Conservation (phyloP, 352 stramenopile genomes). For the Globisporangium ultimum region DNA sequence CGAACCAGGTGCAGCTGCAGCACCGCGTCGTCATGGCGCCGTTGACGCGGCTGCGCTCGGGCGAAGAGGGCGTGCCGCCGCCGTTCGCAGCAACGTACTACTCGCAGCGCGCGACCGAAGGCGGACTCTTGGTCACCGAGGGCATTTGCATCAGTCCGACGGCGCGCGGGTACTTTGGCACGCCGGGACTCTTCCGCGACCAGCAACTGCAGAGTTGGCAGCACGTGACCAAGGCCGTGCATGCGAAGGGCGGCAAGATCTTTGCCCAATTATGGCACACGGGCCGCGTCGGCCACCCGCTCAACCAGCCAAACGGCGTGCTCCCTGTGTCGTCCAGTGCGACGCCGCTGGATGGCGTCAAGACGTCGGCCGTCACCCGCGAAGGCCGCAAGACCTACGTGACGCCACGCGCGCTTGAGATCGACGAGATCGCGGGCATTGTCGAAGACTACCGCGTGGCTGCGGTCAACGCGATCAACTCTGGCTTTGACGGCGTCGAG, state of each 20-base stretch:
- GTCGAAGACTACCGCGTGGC: slow-evolving; percentile 58
- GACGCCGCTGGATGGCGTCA: slow-evolving; percentile 15
- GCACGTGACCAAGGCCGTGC: slow-evolving; percentile 56
- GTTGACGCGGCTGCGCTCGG: slow-evolving; percentile 39
- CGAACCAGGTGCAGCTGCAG: slow-evolving; percentile 29
- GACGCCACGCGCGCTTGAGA: slow-evolving; percentile 45
- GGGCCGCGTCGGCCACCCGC: slow-evolving; percentile 60
- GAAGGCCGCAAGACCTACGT: slow-evolving; percentile 27
- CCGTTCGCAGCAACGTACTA: slow-evolving; percentile 58
- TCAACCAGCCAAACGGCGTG: slow-evolving; percentile 49
- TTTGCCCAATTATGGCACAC: slow-evolving; percentile 87
- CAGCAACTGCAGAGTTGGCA: slow-evolving; percentile 60
- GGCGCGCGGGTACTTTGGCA: slow-evolving; percentile 33
- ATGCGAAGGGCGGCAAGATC: slow-evolving; percentile 73
- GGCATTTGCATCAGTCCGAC: slow-evolving; percentile 46
- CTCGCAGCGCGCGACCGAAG: slow-evolving; percentile 46
- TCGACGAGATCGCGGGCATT: slow-evolving; percentile 54
- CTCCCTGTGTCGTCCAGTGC: slow-evolving; percentile 43
- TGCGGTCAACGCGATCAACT: slow-evolving; percentile 51
- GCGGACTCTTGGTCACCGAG: slow-evolving; percentile 61
- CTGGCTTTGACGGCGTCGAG: slow-evolving; percentile 89
- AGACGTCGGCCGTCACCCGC: slow-evolving; percentile 17
- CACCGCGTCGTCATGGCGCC: slow-evolving; percentile 72
- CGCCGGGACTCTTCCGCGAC: slow-evolving; percentile 42
- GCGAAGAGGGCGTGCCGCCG: slow-evolving; percentile 29